A percentile compares a stretch with the other conserved stretches of the same genome.
Evolutionary conservation across 495 filamentous ascomycete species (phyloP).

Genomic region (Penicillium chermesinum): DNA sequence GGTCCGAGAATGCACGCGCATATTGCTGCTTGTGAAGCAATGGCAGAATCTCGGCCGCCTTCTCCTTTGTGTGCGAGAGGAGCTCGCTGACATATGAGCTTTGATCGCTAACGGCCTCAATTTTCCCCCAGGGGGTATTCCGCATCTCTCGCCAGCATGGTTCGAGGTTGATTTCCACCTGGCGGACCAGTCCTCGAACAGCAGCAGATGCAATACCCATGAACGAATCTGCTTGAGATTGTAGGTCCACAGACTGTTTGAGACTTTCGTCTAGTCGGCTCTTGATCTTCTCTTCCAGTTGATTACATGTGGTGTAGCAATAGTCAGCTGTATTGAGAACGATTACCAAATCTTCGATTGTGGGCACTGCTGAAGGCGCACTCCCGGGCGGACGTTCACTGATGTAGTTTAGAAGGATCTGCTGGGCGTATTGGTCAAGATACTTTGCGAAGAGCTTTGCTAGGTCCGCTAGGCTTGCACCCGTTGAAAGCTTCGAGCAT

Average conservation of each 20-base stretch:
- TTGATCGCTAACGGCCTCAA: conserved; percentile 93
- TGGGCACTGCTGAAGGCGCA: conserved; percentile 50
- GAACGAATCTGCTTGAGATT: conserved; percentile 89
- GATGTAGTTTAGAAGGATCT: conserved; percentile 79
- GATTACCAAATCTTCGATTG: conserved; percentile 71
- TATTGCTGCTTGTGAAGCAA: conserved; percentile 90
- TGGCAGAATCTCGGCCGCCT: conserved; percentile 65
- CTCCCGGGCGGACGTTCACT: conserved; percentile 49
- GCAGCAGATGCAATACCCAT: conserved; percentile 90
- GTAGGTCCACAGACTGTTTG: conserved; percentile 72
- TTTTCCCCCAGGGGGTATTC: conserved; percentile 89
- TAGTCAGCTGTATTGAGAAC: conserved; percentile 97
- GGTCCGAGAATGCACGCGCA: conserved; percentile 89
- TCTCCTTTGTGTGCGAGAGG: conserved; percentile 62
- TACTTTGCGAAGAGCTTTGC: conserved; percentile 86
- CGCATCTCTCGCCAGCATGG: conserved; percentile 95
- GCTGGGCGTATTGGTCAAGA: conserved; percentile 90
- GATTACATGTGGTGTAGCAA: conserved; percentile 87
- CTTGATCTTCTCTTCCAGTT: conserved; percentile 93
- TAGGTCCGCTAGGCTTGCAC: conserved; percentile 78
- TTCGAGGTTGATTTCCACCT: conserved; percentile 76
- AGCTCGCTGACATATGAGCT: conserved; percentile 86
- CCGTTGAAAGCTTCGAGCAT: conserved; percentile 92
- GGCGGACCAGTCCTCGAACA: conserved; percentile 74
- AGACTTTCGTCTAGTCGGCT: conserved; percentile 76